A percentile compares a stretch with the other conserved stretches of the same genome.
phyloP scores from a whole-genome alignment of 768 basidiomycete genomes.

The Kwoniella sp. region DNA sequence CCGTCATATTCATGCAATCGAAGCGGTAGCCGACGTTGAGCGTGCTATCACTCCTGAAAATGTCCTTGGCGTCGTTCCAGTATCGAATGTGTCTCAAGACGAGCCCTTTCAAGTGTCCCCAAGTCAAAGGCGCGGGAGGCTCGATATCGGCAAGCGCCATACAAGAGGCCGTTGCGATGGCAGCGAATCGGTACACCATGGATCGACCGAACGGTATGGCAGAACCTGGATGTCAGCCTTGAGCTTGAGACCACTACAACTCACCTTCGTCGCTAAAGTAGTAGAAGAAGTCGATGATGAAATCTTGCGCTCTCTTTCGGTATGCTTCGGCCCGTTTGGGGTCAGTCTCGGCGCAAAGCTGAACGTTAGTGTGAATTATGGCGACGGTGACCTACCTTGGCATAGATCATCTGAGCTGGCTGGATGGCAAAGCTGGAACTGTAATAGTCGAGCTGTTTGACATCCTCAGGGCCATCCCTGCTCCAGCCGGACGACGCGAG shows the following conservation, averaged over 20 bases:
- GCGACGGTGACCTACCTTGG: constrained; percentile 50
- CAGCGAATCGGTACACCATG: constrained; percentile 74
- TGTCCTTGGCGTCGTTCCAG: constrained; percentile 61
- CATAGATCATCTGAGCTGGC: constrained; percentile 67
- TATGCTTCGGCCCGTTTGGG: constrained; percentile 64
- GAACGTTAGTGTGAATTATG: background rate
- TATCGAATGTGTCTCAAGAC: constrained; percentile 68
- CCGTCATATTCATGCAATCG: constrained; percentile 67
- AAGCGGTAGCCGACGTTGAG: constrained; percentile 68
- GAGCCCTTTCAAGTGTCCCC: constrained; percentile 70
- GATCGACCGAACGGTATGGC: constrained; percentile 72
- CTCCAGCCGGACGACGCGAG: constrained; percentile 59
- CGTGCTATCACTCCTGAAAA: constrained; percentile 60
- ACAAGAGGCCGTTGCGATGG: constrained; percentile 72
- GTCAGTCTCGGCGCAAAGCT: constrained; percentile 60
- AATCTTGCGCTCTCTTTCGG: constrained; percentile 60
- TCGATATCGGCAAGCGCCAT: constrained; percentile 67
- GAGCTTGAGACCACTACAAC: constrained; percentile 4
- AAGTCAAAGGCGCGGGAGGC: constrained; percentile 62
- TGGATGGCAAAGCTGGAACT: constrained; percentile 76
- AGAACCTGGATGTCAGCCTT: constrained; percentile 54
- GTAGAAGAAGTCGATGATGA: constrained; percentile 67
- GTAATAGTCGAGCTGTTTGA: constrained; percentile 74
- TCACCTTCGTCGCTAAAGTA: constrained; percentile 70
- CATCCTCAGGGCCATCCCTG: constrained; percentile 69